phyloP scores from a whole-genome alignment of 257 asterid species.

The Ligustrum vulgare region DNA sequence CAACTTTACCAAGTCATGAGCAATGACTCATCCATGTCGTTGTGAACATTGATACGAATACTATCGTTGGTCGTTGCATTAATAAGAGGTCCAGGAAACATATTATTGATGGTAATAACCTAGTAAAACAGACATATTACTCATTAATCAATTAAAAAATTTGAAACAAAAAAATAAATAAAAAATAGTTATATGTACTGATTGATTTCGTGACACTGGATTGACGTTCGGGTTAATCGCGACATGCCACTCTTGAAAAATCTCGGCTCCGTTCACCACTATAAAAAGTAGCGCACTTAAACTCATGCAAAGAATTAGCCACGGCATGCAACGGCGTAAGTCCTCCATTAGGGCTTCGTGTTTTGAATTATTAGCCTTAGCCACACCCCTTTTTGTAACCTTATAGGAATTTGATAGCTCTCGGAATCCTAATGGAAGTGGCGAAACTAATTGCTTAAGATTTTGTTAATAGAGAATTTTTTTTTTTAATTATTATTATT shows the following conservation, averaged over 20 bases:
- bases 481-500: too few species aligned
- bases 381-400: too few species aligned
- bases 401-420: too few species aligned
- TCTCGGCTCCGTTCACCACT: conserved; percentile 36
- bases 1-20: conserved; percentile 70
- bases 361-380: too few species aligned
- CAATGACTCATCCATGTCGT: conserved; percentile 62
- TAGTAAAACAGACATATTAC: background rate
- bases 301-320: conserved; percentile 27
- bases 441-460: background rate
- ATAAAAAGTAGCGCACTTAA: background rate
- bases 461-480: too few species aligned
- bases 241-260: conserved; percentile 58
- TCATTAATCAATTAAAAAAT: background rate
- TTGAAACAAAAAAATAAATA: background rate
- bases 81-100: conserved; percentile 79
- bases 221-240: conserved; percentile 33
- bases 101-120: conserved; percentile 71
- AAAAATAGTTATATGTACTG: conserved; percentile 36
- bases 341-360: too few species aligned
- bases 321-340: conserved; percentile 4
- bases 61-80: conserved; percentile 66
- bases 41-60: conserved; percentile 59
- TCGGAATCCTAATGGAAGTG: background rate
- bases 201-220: conserved; percentile 43